Evolutionary conservation across 2,329 filamentous ascomycete species (phyloP).

Genomic region (Fusarium sp.): DNA sequence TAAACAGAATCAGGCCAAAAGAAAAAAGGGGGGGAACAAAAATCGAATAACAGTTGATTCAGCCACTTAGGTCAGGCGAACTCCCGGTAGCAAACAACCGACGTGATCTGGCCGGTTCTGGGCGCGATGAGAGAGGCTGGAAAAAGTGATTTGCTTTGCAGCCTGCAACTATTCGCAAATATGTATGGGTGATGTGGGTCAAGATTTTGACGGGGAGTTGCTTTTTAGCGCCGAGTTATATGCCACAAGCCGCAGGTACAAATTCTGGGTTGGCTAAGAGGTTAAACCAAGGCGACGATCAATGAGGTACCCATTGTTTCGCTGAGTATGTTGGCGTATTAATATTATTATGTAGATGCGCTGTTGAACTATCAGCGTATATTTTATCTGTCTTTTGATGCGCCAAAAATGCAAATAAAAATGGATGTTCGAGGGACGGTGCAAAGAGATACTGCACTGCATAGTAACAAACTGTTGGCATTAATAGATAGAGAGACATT

Average conservation of each 20-base stretch:
- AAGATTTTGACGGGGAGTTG: constrained; percentile 27
- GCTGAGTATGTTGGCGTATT: background rate
- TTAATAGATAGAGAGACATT: too few species aligned
- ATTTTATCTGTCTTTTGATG: background rate
- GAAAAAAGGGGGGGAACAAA: background rate
- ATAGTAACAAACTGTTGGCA: too few species aligned
- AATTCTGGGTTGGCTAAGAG: constrained; percentile 4
- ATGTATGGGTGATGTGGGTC: constrained; percentile 29
- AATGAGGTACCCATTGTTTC: background rate
- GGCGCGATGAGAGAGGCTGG: background rate
- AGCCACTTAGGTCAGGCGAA: background rate
- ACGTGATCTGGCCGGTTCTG: background rate
- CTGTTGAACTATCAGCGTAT: background rate
- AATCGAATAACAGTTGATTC: too few species aligned
- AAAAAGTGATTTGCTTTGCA: constrained; percentile 5
- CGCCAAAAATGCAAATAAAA: background rate
- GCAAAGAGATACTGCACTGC: too few species aligned
- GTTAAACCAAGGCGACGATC: constrained; percentile 14
- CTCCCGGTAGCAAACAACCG: background rate
- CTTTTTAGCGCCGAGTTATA: constrained; percentile 33
- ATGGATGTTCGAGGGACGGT: background rate
- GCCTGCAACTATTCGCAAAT: constrained; percentile 30
- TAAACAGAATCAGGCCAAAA: background rate
- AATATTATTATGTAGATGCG: too few species aligned
- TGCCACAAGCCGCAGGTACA: constrained; percentile 29